Evolutionary conservation across 495 filamentous ascomycete species (phyloP).

Genomic region (Margaritispora aquatica): DNA sequence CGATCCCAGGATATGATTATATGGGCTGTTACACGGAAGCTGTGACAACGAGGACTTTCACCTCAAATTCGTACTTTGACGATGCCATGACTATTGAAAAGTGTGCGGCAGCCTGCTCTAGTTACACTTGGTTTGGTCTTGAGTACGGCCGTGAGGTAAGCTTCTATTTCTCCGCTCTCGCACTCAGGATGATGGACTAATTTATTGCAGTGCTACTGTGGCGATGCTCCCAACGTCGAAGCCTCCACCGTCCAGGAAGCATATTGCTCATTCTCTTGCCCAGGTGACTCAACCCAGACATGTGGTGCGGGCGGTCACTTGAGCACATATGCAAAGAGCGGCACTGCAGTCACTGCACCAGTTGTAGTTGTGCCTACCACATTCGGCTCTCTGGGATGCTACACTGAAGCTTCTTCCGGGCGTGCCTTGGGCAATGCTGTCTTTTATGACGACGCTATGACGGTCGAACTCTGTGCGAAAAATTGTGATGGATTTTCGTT

Average conservation of each 20-base stretch:
- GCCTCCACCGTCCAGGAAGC: constrained; percentile 30
- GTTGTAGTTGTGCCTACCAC: background rate
- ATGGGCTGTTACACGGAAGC: background rate
- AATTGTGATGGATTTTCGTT: background rate
- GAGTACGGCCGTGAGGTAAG: constrained; percentile 21
- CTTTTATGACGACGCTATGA: constrained; percentile 39
- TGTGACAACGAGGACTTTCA: background rate
- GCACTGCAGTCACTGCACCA: background rate
- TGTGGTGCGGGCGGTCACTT: constrained; percentile 36
- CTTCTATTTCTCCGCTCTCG: constrained; percentile 14
- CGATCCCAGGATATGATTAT: background rate
- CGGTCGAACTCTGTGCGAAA: constrained; percentile 29
- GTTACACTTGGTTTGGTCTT: background rate
- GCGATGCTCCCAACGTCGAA: constrained; percentile 33
- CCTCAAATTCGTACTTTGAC: background rate
- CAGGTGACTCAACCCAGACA: constrained; percentile 32
- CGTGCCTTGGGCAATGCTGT: constrained; percentile 21
- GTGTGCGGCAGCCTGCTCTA: background rate
- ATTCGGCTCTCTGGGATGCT: background rate
- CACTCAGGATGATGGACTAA: constrained; percentile 8
- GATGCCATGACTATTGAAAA: constrained; percentile 7
- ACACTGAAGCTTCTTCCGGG: constrained; percentile 25
- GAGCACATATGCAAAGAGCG: background rate
- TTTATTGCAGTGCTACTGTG: constrained; percentile 32
- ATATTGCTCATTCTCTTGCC: constrained; percentile 44